Evolutionary conservation across 768 basidiomycete species (phyloP), one percentile per base, ranked within the genome.

Genomic region (Tulasnella sp.): DNA sequence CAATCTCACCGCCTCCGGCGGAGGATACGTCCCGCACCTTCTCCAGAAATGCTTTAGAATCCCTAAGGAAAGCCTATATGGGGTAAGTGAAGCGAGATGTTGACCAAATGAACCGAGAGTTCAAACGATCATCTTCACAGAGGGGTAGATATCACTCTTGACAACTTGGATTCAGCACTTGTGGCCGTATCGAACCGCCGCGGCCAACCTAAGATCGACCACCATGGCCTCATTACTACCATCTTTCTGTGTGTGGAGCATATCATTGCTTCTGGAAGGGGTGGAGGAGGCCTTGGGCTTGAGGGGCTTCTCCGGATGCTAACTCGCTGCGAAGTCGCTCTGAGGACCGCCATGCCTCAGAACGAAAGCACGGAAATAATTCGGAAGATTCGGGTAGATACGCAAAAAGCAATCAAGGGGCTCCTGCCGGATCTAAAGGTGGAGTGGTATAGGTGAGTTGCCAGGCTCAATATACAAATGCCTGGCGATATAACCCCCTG

Each of bases 21-120:
- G 19, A 21, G 24, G 1, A 21, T 4, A 5, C 3, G 48, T 9
- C 4, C 24, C 2, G 3, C 2, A 4, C 0, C 2, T 52, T 0
- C 21, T 3, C 3, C 9, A 9, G 19, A 52, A 5, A 2, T 52
- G 48, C 2, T 52, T 52, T 52, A 9, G 48, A 52, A 21, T 19
- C 48, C 24, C 3, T 52, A 2, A 19, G 48, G 21, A 24, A 3
- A 10, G 18, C 21, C 6, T 52, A 52, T 52, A 52, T n/a, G 18
- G 48, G 48, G 48, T 52, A 21, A 21, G 48, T 52, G 42, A 52
- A 52, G 21, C 48, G 24, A 52, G 21, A 4, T 2, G 21, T 2
- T 19, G 24, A 52, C 48, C 48, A 1, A n/a, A n/a, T 3, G 2
- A 9, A 10, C 1, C 48, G 6, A 16, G 19, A 52, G 10, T 52